Base-by-base conservation (phyloP, 1,139 yeast genomes). In the Diutina sp. region DNA sequence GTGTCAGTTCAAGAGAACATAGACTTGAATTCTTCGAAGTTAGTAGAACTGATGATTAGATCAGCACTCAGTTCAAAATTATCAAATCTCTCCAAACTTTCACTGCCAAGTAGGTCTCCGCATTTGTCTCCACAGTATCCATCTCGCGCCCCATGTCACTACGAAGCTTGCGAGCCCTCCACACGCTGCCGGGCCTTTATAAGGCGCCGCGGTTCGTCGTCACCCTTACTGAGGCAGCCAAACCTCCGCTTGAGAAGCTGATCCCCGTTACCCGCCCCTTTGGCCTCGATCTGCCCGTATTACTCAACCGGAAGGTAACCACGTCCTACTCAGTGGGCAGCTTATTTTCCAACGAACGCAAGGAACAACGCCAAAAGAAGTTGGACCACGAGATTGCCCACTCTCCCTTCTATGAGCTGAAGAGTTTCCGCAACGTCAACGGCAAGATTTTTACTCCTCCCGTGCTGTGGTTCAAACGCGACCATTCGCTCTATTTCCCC, bases 381-480 rank as follows among this genome's bases (percentile, higher is more conserved):
- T 71, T 88, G 59, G 90, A 88, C 64, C 79, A 82, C 59, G 97
- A 90, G 67, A 79, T 90, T 61, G 82, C 88, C 46, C 89, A 86
- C 64, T 87, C 96, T n/a, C 90, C 95, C 30, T 84, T 90, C 74
- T 85, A 86, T 63, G 96, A 90, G 62, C 78, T 90, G 62, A 86
- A 88, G 65, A 84, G 88, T 0, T 91, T 84, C 67, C 76, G 86
- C 56, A 85, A 85, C 62, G 87, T 95, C 2, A 81, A 84, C 52
- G 98, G 98, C 45, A 90, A 90, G 70, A 77, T 90, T 61, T 93
- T 90, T 72, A 74, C 79, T 18, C 83, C 96, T 0, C 98, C 98
- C 0, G 73, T 79, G 12, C 82, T 91, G 1, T 85, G 80, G 62
- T 90, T 93, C 78, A 81, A 79, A 59, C 71, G 75, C 9, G 95